Evolutionary conservation across 2,329 filamentous ascomycete genomes (phyloP), one percentile per base, ranked within the genome.

Genomic region (Colletotrichum lentis): DNA sequence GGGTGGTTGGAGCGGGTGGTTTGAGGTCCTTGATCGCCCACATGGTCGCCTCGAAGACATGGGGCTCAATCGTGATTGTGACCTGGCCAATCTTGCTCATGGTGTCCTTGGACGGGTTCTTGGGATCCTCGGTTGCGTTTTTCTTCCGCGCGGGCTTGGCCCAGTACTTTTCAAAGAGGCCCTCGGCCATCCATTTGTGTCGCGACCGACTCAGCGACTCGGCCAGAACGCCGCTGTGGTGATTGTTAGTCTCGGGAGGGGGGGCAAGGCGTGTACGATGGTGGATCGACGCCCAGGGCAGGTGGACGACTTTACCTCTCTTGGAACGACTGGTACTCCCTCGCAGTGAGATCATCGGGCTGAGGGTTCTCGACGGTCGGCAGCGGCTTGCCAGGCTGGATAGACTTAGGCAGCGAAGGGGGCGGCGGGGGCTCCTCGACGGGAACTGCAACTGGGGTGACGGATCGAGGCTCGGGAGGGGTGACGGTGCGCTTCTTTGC

Each of bases 151-250:
- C 82, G 3, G 91, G 90, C 75, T 93, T 93, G 10, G 88, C 86
- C 91, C 91, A 94, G 77, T 91, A 93, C 73, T 88, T 91, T 72
- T 93, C 89, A 73, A 94, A 92, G 55, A 93, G 84, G 37, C 90
- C 90, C 72, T 91, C 88, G 74, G 82, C 85, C 27, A 91, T 85
- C 91, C 91, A 94, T 84, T 86, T 88, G 65, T 89, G 84, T 67
- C 91, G 89, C 73, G 92, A 96, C 74, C 91, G 86, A 57, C 86
- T 80, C 31, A 96, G 83, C 2, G 92, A 93, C 72, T 94, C 90
- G 73, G 86, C 84, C 66, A 95, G 82, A 22, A 95, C 91, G 72
- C 90, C 91, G 78, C 92, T 93, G 73, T 58, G 22, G 37, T 22
- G 24, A 65, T 14, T 16, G 56, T 71, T 59, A 69, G 62, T 67